Percentiles rank a stretch among this genome's conserved stretches.
Evolutionary conservation across 495 filamentous ascomycete species (phyloP).

Genomic region (Aspergillus bridgeri): DNA sequence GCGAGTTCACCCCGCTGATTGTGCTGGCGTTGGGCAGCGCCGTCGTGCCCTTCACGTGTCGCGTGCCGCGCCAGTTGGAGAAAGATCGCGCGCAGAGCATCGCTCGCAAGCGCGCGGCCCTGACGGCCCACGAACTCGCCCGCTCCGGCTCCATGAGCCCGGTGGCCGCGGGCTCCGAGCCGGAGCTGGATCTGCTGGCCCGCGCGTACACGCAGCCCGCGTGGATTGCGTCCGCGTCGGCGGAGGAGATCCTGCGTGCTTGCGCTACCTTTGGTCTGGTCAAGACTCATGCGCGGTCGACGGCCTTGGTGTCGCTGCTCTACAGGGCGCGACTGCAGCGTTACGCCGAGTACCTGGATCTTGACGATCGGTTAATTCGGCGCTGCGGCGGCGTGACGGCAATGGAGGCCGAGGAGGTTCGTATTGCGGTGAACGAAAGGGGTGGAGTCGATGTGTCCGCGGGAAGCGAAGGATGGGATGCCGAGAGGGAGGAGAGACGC

Average conservation of each 20-base stretch:
- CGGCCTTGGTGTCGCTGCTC: conserved; percentile 28
- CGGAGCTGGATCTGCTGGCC: conserved; percentile 29
- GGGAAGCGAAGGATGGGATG: conserved; percentile 15
- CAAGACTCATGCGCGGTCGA: conserved; percentile 32
- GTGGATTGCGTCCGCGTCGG: conserved; percentile 21
- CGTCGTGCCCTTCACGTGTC: conserved; percentile 73
- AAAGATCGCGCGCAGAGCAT: conserved; percentile 51
- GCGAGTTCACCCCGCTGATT: conserved; percentile 79
- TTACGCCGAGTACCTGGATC: conserved; percentile 49
- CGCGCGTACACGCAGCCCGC: conserved; percentile 16
- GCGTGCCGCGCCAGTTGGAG: conserved; percentile 69
- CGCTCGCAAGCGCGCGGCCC: conserved; percentile 32
- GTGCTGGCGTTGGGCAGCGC: conserved; percentile 62
- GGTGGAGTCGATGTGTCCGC: conserved; percentile 31
- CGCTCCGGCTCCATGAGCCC: conserved; percentile 14
- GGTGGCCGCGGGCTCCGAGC: conserved; percentile 13
- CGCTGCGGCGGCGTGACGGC: conserved; percentile 46
- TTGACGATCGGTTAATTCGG: conserved; percentile 58
- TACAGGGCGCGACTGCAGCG: conserved; percentile 40
- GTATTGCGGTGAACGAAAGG: conserved; percentile 52
- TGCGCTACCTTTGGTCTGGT: conserved; percentile 49
- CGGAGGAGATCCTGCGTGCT: conserved; percentile 31
- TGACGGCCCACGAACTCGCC: conserved; percentile 18
- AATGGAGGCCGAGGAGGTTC: conserved; percentile 53
- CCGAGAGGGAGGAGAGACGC: conserved; percentile 28